phyloP scores from a whole-genome alignment of 2,329 filamentous ascomycete genomes.

The Colletotrichum eleusines region DNA sequence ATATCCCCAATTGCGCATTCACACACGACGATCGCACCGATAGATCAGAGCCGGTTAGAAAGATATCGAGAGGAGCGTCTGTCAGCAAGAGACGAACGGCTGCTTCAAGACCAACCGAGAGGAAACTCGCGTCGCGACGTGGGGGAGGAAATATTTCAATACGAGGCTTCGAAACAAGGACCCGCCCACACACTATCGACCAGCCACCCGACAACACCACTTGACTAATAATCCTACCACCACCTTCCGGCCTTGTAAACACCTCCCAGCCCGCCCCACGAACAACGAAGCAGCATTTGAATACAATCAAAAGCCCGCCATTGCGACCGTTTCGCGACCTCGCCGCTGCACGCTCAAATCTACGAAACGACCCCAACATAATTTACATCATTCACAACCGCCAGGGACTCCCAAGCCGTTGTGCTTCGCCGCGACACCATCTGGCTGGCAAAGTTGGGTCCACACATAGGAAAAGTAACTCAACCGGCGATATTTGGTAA shows the following conservation, averaged over 20 bases:
- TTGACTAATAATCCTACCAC: constrained; percentile 1
- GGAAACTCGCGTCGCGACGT: constrained; percentile 23
- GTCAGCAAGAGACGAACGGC: background rate
- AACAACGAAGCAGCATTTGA: background rate
- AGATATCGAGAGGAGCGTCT: background rate
- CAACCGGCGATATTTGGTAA: background rate
- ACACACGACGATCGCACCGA: background rate
- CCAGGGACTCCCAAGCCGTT: constrained; percentile 5
- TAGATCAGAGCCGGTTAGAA: background rate
- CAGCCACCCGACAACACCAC: constrained; percentile 24
- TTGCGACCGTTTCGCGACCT: background rate
- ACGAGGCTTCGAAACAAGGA: constrained; percentile 29
- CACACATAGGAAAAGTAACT: background rate
- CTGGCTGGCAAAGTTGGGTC: background rate
- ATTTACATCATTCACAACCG: constrained; percentile 3
- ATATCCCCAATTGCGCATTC: background rate
- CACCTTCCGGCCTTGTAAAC: background rate
- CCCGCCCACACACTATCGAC: background rate
- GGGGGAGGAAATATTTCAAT: constrained; percentile 1
- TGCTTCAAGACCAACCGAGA: background rate
- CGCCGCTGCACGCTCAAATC: constrained; percentile 1
- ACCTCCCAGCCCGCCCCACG: background rate
- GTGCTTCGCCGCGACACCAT: constrained; percentile 1
- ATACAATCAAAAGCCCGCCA: background rate
- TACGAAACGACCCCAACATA: constrained; percentile 6